These are phyloP conservation scores for Vitis riparia DNA, from an alignment of 164 flowering plant genomes.

Conservation along the genomic window DNA sequence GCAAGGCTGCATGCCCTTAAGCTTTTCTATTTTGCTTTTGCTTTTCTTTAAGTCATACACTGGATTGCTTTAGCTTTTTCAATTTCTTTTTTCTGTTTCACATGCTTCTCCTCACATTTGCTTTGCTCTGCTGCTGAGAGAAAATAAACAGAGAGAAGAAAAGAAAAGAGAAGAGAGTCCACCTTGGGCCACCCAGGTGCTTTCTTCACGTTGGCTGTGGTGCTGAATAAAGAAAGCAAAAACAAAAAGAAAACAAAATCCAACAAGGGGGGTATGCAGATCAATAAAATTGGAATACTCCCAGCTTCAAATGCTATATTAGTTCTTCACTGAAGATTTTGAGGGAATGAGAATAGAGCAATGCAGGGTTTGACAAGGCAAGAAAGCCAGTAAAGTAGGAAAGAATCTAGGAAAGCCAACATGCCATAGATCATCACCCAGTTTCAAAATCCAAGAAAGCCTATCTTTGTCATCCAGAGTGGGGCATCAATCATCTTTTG, in stretches of 20 bases:
- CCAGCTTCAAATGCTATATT: too few species aligned
- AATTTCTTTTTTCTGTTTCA: not conserved
- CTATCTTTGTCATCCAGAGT: conserved; percentile 26
- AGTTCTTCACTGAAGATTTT: too few species aligned
- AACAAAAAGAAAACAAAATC: not conserved
- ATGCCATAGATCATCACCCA: not conserved
- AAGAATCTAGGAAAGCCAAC: conserved; percentile 21
- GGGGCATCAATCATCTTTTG: conserved; percentile 16
- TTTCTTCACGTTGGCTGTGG: too few species aligned
- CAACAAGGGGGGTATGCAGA: not conserved
- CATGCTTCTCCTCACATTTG: not conserved
- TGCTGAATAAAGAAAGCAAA: too few species aligned
- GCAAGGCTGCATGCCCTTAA: conserved; percentile 22
- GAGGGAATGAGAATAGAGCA: not conserved
- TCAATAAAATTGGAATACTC: too few species aligned
- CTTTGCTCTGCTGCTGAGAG: not conserved
- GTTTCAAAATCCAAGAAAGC: conserved; percentile 17
- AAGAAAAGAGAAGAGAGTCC: too few species aligned
- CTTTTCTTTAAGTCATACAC: conserved; percentile 18
- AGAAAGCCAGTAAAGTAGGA: not conserved
- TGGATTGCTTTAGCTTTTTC: conserved; percentile 7
- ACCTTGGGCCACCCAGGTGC: too few species aligned
- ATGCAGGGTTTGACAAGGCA: not conserved
- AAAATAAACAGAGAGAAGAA: not conserved
- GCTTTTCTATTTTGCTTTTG: conserved; percentile 23